Conservation (phyloP, 2,329 filamentous ascomycete genomes). For the Sphaceloma murrayae region DNA sequence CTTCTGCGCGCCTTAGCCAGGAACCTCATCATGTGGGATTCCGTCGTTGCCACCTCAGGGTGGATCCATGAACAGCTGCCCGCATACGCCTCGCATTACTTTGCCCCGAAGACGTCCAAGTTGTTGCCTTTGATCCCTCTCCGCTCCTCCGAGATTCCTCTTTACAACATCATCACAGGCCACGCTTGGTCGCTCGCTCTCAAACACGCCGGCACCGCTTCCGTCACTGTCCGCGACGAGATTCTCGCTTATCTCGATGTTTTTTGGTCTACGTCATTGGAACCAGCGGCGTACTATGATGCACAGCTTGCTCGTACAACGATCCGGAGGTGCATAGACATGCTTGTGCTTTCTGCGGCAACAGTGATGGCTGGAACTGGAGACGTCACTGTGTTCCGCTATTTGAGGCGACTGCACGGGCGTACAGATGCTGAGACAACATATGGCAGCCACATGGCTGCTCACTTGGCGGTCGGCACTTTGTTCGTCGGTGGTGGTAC, state of each 20-base stretch:
- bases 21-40: conserved; percentile 87
- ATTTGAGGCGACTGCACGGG: conserved; percentile 79
- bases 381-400: conserved; percentile 73
- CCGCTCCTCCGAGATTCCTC: conserved; percentile 74
- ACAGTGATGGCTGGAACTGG: conserved; percentile 95
- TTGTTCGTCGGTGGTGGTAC: conserved; percentile 90
- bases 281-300: conserved; percentile 54
- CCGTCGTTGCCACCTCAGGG: conserved; percentile 53
- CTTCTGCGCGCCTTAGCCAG: conserved; percentile 80
- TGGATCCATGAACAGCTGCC: conserved; percentile 72
- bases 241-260: conserved; percentile 70
- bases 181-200: conserved; percentile 60
- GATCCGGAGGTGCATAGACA: conserved; percentile 81
- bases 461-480: conserved; percentile 82
- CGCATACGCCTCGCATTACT: conserved; percentile 41
- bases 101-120: conserved; percentile 4
- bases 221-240: conserved; percentile 64
- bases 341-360: conserved; percentile 69
- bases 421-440: conserved; percentile 73
- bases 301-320: conserved; percentile 73
- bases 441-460: conserved; percentile 87
- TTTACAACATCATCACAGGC: conserved; percentile 85
- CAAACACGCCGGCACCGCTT: conserved; percentile 41
- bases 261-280: conserved; percentile 24
- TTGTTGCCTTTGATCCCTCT: conserved; percentile 35